These are phyloP conservation scores for Cytospora paraplurivora DNA, from an alignment of 2,329 filamentous ascomycete genomes.

Conservation along the genomic window DNA sequence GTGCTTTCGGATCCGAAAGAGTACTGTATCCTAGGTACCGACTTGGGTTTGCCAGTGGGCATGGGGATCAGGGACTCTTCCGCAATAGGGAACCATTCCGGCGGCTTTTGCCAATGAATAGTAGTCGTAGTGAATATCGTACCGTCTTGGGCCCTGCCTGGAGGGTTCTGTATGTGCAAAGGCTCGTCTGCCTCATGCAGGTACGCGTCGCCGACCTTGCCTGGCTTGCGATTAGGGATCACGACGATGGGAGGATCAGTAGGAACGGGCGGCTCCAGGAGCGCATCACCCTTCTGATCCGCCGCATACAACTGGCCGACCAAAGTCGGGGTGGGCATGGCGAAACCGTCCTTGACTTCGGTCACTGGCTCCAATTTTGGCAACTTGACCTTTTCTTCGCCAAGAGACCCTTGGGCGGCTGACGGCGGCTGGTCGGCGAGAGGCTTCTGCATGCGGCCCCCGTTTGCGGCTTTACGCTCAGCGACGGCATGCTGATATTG, in stretches of 20 bases:
- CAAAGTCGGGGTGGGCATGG: slow-evolving; percentile 31
- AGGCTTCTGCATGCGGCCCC: slow-evolving; percentile 11
- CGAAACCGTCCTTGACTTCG: slow-evolving; percentile 34
- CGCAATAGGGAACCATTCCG: slow-evolving; percentile 77
- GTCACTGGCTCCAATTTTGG: slow-evolving; percentile 36
- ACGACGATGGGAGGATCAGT: slow-evolving; percentile 33
- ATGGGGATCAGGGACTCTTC: slow-evolving; percentile 71
- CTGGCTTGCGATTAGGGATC: slow-evolving; percentile 37
- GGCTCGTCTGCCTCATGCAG: slow-evolving; percentile 30
- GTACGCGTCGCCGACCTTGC: slow-evolving; percentile 30
- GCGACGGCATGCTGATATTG: slow-evolving; percentile 23
- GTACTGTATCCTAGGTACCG: slow-evolving; percentile 77
- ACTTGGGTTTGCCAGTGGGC: slow-evolving; percentile 69
- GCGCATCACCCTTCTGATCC: slow-evolving; percentile 28
- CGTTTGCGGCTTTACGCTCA: slow-evolving; percentile 6
- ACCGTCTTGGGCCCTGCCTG: slow-evolving; percentile 32
- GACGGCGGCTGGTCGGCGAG: slow-evolving; percentile 4
- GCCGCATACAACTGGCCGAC: slow-evolving; percentile 8
- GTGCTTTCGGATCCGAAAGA: slow-evolving; percentile 68
- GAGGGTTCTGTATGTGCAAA: slow-evolving; percentile 32
- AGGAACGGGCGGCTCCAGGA: slow-evolving; percentile 34
- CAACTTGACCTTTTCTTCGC: slow-evolving; percentile 31
- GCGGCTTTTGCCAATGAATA: slow-evolving; percentile 72
- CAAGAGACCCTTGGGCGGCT: slow-evolving; percentile 10
- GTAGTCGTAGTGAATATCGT: slow-evolving; percentile 33